Conservation (phyloP, 495 filamentous ascomycete genomes). For the Aspergillus panamensis region DNA sequence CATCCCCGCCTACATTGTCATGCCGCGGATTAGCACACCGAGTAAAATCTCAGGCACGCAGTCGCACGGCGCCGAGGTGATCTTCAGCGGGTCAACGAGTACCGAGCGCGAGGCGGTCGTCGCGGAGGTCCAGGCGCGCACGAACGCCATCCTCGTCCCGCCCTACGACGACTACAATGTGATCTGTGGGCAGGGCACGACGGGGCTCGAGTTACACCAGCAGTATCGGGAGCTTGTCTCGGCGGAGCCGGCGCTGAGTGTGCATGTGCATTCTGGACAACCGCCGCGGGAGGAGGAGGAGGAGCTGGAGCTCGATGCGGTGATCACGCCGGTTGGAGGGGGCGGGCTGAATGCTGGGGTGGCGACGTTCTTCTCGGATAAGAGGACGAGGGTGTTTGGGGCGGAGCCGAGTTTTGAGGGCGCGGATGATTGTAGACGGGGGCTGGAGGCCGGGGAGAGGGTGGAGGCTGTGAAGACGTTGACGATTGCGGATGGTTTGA, state of each 20-base stretch:
- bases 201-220: slow-evolving; percentile 73
- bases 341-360: slow-evolving; percentile 85
- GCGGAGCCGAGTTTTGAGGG: slow-evolving; percentile 83
- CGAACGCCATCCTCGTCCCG: slow-evolving; percentile 73
- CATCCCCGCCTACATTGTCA: slow-evolving; percentile 78
- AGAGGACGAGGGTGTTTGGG: slow-evolving; percentile 73
- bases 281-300: slow-evolving; percentile 2
- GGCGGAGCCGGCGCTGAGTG: slow-evolving; percentile 21
- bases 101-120: slow-evolving; percentile 78
- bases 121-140: slow-evolving; percentile 58
- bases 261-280: slow-evolving; percentile 5
- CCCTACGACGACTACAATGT: slow-evolving; percentile 92
- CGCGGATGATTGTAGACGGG: slow-evolving; percentile 75
- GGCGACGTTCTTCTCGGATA: slow-evolving; percentile 68
- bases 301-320: slow-evolving; percentile 68
- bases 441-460: slow-evolving; percentile 57
- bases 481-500: slow-evolving; percentile 87
- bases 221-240: slow-evolving; percentile 58
- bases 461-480: slow-evolving; percentile 65
- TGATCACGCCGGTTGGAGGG: slow-evolving; percentile 83
- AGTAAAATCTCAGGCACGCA: slow-evolving; percentile 82
- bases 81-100: slow-evolving; percentile 78
- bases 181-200: slow-evolving; percentile 87
- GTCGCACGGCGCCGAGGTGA: slow-evolving; percentile 70
- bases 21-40: slow-evolving; percentile 78